Evolutionary conservation across 2,329 filamentous ascomycete species (phyloP).

Genomic region (Venturia pyrina): DNA sequence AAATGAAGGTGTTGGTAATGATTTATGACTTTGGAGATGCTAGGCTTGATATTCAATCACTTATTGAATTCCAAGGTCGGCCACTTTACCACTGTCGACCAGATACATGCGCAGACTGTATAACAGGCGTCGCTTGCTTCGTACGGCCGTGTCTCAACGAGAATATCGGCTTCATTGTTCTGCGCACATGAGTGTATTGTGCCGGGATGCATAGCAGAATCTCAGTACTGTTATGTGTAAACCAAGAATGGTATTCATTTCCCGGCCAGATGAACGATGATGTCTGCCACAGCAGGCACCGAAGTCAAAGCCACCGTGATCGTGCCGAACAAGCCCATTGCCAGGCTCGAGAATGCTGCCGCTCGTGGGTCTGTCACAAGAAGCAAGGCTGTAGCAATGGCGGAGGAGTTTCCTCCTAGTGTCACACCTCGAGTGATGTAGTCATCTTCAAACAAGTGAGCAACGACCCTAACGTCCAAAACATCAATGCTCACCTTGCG

Average conservation of each 20-base stretch:
- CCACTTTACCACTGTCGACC: no score
- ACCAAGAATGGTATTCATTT: neutral
- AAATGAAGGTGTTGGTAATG: no score
- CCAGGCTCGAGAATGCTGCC: constrained; percentile 48
- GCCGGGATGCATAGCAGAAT: no score
- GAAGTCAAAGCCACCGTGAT: constrained; percentile 50
- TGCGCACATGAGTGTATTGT: neutral
- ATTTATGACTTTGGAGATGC: no score
- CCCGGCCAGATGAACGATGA: constrained; percentile 24
- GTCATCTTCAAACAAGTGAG: constrained; percentile 38
- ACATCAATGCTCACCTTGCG: constrained; percentile 17
- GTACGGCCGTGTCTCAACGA: neutral
- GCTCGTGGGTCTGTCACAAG: constrained; percentile 47
- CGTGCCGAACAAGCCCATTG: constrained; percentile 52
- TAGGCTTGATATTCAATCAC: no score
- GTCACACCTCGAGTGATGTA: constrained; percentile 55
- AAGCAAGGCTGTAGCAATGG: constrained; percentile 49
- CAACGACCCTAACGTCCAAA: neutral
- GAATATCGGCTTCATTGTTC: neutral
- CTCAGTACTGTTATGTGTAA: neutral
- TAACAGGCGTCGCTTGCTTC: neutral
- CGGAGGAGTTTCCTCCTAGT: constrained; percentile 50
- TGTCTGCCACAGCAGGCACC: constrained; percentile 41
- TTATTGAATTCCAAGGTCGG: no score
- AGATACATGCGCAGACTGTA: no score